Evolutionary conservation across 768 basidiomycete genomes (phyloP).

Genomic region (Neoboletus brunneissimus): DNA sequence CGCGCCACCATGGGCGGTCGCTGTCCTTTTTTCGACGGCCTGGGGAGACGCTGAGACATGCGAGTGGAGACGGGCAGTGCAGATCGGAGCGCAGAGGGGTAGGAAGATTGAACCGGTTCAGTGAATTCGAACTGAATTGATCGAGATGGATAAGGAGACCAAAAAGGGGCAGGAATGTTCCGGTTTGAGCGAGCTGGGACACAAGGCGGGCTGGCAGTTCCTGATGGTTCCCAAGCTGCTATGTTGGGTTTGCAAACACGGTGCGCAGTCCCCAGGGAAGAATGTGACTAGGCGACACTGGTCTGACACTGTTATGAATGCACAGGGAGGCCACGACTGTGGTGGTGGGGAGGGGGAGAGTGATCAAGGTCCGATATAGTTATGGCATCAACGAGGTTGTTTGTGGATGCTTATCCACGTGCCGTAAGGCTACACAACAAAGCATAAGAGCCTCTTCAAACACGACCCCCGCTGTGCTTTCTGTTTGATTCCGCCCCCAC

Average conservation of each 20-base stretch:
- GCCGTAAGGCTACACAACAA: slow-evolving; percentile 36
- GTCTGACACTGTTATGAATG: background rate
- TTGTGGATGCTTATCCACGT: slow-evolving; percentile 36
- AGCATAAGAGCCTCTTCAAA: slow-evolving; percentile 33
- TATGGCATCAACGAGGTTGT: slow-evolving; percentile 34
- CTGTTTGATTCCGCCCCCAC: slow-evolving; percentile 14
- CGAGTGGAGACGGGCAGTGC: slow-evolving; percentile 16
- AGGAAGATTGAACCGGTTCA: slow-evolving; percentile 10
- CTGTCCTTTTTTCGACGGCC: background rate
- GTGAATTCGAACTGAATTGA: slow-evolving; percentile 15
- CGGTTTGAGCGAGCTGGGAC: slow-evolving; percentile 22
- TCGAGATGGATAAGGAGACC: slow-evolving; percentile 23
- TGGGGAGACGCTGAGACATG: slow-evolving; percentile 6
- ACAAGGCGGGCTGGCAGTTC: slow-evolving; percentile 27
- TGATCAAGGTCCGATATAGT: slow-evolving; percentile 27
- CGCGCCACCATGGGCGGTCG: background rate
- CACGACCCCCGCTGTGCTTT: slow-evolving; percentile 33
- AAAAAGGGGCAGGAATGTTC: slow-evolving; percentile 15
- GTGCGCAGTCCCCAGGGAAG: background rate
- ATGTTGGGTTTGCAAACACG: background rate
- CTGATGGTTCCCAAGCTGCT: slow-evolving; percentile 31
- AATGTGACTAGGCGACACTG: background rate
- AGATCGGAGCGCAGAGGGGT: background rate
- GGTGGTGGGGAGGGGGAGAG: background rate
- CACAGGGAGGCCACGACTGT: background rate